These are phyloP conservation scores for Xylaria polymorpha DNA, from an alignment of 2,329 filamentous ascomycete genomes.

Conservation along the genomic window DNA sequence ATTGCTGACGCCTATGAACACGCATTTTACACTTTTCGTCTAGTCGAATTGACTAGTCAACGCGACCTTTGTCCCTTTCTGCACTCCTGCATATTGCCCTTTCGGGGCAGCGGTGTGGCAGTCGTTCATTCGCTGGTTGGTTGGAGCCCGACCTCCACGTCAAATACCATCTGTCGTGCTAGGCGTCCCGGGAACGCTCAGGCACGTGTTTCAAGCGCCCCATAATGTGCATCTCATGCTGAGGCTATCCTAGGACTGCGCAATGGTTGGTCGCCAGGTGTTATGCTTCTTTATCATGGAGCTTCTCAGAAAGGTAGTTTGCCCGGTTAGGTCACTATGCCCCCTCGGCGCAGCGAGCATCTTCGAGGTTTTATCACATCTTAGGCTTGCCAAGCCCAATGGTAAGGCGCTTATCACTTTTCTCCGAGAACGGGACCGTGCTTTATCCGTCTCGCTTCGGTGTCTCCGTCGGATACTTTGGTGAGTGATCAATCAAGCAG, in stretches of 20 bases:
- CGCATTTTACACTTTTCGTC: slow-evolving; percentile 39
- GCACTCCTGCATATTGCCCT: slow-evolving; percentile 47
- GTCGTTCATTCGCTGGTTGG: slow-evolving; percentile 47
- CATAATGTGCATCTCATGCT: slow-evolving; percentile 34
- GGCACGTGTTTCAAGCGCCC: slow-evolving; percentile 47
- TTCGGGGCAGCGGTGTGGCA: slow-evolving; percentile 49
- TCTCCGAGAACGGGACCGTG: slow-evolving; percentile 32
- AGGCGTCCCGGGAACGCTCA: slow-evolving; percentile 43
- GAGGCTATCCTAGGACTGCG: slow-evolving; percentile 34
- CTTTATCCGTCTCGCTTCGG: slow-evolving; percentile 10
- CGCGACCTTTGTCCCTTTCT: slow-evolving; percentile 41
- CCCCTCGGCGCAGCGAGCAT: slow-evolving; percentile 33
- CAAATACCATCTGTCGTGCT: slow-evolving; percentile 42
- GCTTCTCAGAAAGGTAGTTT: slow-evolving; percentile 38
- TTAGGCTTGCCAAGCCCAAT: slow-evolving; percentile 33
- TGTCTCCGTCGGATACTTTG: neutral
- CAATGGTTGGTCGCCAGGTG: slow-evolving; percentile 44
- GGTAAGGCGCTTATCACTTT: slow-evolving; percentile 26
- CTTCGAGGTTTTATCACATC: slow-evolving; percentile 17
- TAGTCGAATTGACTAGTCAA: slow-evolving; percentile 40
- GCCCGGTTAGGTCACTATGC: slow-evolving; percentile 46
- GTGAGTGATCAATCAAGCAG: slow-evolving; percentile 9
- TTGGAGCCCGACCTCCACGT: slow-evolving; percentile 48
- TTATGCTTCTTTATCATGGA: slow-evolving; percentile 29
- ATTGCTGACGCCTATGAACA: slow-evolving; percentile 26